phyloP scores from a whole-genome alignment of 192 early-diverging fungal genomes.

The Coemansia sp. region DNA sequence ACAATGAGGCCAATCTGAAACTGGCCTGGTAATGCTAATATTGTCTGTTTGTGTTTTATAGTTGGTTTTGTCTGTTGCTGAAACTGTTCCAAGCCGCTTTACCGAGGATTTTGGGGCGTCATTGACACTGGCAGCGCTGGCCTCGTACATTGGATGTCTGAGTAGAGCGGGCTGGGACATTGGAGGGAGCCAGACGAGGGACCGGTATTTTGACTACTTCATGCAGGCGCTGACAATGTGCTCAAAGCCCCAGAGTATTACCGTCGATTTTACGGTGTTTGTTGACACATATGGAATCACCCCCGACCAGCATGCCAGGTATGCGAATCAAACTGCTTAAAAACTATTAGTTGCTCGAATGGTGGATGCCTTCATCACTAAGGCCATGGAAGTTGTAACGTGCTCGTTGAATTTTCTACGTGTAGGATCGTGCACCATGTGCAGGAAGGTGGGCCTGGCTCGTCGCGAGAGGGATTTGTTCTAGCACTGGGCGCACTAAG shows the following conservation, averaged over 20 bases:
- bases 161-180: slow-evolving; percentile 41
- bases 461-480: slow-evolving; percentile 42
- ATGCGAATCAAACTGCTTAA: not conserved
- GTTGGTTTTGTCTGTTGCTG: slow-evolving; percentile 25
- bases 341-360: not conserved
- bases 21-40: not conserved
- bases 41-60: slow-evolving; percentile 6
- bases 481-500: slow-evolving; percentile 36
- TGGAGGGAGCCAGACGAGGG: not conserved
- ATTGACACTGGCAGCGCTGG: slow-evolving; percentile 53
- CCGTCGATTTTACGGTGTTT: slow-evolving; percentile 32
- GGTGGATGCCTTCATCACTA: not conserved
- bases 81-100: slow-evolving; percentile 28
- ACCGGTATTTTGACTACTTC: slow-evolving; percentile 34
- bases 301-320: slow-evolving; percentile 29
- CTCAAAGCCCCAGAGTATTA: slow-evolving; percentile 19
- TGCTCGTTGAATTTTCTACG: not conserved
- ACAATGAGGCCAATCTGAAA: not conserved
- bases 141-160: slow-evolving; percentile 51
- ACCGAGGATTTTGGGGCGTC: slow-evolving; percentile 61
- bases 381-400: not conserved
- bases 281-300: slow-evolving; percentile 32
- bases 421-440: slow-evolving; percentile 27
- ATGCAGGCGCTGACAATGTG: slow-evolving; percentile 21
- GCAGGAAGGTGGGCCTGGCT: slow-evolving; percentile 24